Conservation (phyloP, 2,329 filamentous ascomycete genomes). For the Neobulgaria alba region DNA sequence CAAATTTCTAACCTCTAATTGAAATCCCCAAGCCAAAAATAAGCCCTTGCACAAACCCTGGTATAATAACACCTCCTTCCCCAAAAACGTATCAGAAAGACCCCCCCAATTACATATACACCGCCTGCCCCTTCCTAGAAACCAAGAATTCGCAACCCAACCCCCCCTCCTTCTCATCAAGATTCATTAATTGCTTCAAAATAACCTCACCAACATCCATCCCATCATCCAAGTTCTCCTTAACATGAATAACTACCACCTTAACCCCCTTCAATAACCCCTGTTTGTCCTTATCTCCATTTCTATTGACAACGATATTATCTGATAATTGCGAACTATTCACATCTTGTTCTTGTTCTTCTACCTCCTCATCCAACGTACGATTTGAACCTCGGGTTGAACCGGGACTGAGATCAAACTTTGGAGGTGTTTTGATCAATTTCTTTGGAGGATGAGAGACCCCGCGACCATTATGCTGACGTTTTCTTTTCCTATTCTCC, state of each 20-base stretch:
- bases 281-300: not conserved
- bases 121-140: slow-evolving; percentile 54
- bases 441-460: not conserved
- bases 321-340: not conserved
- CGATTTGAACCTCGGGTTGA: not conserved
- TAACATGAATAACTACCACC: slow-evolving; percentile 87
- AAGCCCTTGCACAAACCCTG: too few species aligned
- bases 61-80: too few species aligned
- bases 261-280: slow-evolving; percentile 58
- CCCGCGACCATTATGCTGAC: not conserved
- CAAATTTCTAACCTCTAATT: too few species aligned
- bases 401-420: not conserved
- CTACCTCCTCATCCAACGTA: too few species aligned
- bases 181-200: slow-evolving; percentile 55
- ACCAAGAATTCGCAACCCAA: slow-evolving; percentile 77
- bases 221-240: slow-evolving; percentile 72
- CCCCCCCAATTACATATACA: slow-evolving; percentile 31
- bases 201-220: slow-evolving; percentile 58
- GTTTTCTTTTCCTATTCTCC: slow-evolving; percentile 24
- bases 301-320: too few species aligned
- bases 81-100: not conserved
- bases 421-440: not conserved
- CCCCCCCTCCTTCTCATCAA: slow-evolving; percentile 40
- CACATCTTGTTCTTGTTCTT: not conserved
- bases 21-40: too few species aligned